These are phyloP conservation scores for Colletotrichum sublineola DNA, from an alignment of 2,329 filamentous ascomycete genomes.

Conservation along the genomic window DNA sequence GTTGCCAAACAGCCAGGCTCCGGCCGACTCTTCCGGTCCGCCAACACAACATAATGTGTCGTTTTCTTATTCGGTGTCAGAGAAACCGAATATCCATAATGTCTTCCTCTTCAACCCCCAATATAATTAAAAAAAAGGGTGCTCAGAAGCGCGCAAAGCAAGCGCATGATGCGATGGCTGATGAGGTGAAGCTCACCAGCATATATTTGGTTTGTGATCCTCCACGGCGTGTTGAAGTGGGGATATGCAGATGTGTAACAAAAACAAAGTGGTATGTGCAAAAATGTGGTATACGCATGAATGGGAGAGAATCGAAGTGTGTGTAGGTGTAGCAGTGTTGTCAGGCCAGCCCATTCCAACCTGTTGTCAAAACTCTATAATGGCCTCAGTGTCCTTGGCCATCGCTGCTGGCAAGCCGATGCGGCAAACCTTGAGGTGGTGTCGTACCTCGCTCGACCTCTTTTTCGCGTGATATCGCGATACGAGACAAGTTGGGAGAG, in stretches of 20 bases:
- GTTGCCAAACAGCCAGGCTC: conserved; percentile 19
- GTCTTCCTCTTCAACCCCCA: conserved; percentile 22
- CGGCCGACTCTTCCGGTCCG: conserved; percentile 17
- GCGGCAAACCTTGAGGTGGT: neutral
- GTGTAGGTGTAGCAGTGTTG: conserved; percentile 21
- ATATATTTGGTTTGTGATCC: conserved; percentile 30
- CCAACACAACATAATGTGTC: conserved; percentile 22
- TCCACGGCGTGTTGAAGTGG: conserved; percentile 42
- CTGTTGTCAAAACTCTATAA: conserved; percentile 15
- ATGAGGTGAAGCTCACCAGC: conserved; percentile 35
- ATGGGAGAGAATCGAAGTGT: conserved; percentile 35
- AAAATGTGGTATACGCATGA: conserved; percentile 40
- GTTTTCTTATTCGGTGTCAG: conserved; percentile 1
- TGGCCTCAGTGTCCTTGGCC: neutral
- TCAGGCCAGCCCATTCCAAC: conserved; percentile 42
- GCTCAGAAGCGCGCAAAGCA: conserved; percentile 27
- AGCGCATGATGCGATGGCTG: conserved; percentile 20
- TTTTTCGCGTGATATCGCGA: neutral
- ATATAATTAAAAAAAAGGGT: conserved; percentile 39
- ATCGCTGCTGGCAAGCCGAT: conserved; percentile 5
- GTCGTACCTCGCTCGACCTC: neutral
- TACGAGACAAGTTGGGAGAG: neutral
- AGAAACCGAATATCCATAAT: conserved; percentile 11
- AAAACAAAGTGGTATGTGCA: conserved; percentile 39
- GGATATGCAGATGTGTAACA: conserved; percentile 32